Base-by-base conservation (phyloP, 768 basidiomycete species). In the Cyclocybe cylindracea region DNA sequence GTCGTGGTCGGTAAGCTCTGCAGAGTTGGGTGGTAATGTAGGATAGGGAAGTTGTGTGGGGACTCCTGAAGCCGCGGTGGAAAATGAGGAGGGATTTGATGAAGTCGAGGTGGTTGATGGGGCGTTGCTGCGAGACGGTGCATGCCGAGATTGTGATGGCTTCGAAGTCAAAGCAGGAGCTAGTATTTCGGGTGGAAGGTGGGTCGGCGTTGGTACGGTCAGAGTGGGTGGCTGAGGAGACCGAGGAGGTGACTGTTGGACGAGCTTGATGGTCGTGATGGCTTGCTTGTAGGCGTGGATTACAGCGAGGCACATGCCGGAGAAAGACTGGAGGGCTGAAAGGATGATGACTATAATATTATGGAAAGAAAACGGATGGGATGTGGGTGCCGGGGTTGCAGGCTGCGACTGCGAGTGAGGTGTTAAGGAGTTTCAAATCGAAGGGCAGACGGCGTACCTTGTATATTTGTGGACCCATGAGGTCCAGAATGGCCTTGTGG, bases 301-400 rank as follows among this genome's bases (percentile, higher is more conserved):
- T 46, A 92, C 70, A 36, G 82, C 75, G 10, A 92, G 80, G 58
- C 85, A 85, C n/a, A n/a, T n/a, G n/a, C 87, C 84, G 0, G 91
- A 91, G 33, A 92, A 66, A 5, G 78, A 74, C 58, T 91, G 90
- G 10, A 93, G 76, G 24, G 85, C 77, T 10, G 92, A 90, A 16
- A 95, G 85, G 14, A 89, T 68, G 55, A 88, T 65, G 39, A 94
- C 78, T 46, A 89, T 72, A 36, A 91, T 64, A 44, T 73, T 73
- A 34, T 87, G 79, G 49, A 84, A 73, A 19, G 76, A 71, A 46
- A 70, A n/a, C n/a, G n/a, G n/a, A n/a, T n/a, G n/a, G n/a, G n/a
- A n/a, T n/a, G n/a, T n/a, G n/a, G n/a, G n/a, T n/a, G n/a, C n/a
- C n/a, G n/a, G n/a, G n/a, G n/a, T n/a, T n/a, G n/a, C n/a, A n/a